Conservation (phyloP, 2,329 filamentous ascomycete species). For the Hymenoscyphus occultus region DNA sequence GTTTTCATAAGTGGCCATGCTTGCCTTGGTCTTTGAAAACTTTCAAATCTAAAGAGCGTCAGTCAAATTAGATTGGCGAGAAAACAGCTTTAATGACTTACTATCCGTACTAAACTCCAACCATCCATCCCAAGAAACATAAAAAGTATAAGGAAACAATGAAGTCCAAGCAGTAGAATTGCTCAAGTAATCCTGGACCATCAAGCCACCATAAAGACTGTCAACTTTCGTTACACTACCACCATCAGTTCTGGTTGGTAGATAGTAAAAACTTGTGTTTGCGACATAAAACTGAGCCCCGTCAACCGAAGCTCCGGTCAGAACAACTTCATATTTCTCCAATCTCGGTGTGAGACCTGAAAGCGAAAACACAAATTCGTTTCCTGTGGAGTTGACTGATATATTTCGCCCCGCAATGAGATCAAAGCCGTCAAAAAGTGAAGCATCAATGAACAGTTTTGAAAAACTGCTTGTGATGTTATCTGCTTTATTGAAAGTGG, state of each 20-base stretch:
- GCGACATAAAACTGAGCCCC: slow-evolving; percentile 37
- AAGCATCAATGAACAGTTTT: slow-evolving; percentile 29
- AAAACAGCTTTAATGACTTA: slow-evolving; percentile 1
- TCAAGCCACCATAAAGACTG: slow-evolving; percentile 43
- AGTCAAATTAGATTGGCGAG: neutral
- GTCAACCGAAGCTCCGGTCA: slow-evolving; percentile 36
- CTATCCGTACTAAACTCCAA: slow-evolving; percentile 37
- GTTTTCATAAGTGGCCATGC: neutral
- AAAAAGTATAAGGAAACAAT: slow-evolving; percentile 47
- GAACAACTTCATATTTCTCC: slow-evolving; percentile 38
- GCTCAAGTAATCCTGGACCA: slow-evolving; percentile 37
- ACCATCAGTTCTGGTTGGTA: slow-evolving; percentile 41
- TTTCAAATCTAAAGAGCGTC: neutral
- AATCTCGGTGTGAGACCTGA: slow-evolving; percentile 27
- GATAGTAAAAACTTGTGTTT: slow-evolving; percentile 38
- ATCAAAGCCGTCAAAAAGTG: slow-evolving; percentile 28
- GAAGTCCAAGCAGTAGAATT: slow-evolving; percentile 32
- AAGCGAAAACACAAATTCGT: slow-evolving; percentile 39
- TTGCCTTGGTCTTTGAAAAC: slow-evolving; percentile 22
- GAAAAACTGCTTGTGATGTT: slow-evolving; percentile 22
- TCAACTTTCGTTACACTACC: slow-evolving; percentile 46
- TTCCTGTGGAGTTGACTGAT: slow-evolving; percentile 38
- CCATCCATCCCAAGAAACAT: slow-evolving; percentile 41
- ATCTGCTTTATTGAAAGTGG: slow-evolving; percentile 24
- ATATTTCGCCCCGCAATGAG: slow-evolving; percentile 32